Percentiles rank a stretch among this genome's conserved stretches.
These are phyloP conservation scores for Solanum virginianum DNA, from an alignment of 257 asterid genomes.

Conservation along the genomic window DNA sequence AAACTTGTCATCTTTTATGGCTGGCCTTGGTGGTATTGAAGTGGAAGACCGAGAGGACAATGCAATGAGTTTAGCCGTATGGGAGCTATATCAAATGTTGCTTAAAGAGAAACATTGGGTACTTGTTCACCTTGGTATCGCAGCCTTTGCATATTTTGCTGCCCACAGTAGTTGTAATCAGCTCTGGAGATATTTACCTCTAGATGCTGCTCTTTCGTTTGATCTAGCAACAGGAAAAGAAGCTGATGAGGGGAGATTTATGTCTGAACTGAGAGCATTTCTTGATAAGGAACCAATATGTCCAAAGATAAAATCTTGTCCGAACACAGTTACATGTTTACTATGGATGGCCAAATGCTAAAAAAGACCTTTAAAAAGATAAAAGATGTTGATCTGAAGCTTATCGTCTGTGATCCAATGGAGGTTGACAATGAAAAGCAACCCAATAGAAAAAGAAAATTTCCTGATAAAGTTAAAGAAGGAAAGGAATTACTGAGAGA, in stretches of 20 bases:
- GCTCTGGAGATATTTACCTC: slow-evolving; percentile 87
- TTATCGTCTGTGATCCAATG: slow-evolving; percentile 35
- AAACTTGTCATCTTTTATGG: slow-evolving; percentile 69
- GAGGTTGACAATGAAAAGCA: slow-evolving; percentile 47
- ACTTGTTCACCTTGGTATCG: slow-evolving; percentile 54
- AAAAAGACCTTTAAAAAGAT: slow-evolving; percentile 18
- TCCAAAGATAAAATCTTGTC: slow-evolving; percentile 13
- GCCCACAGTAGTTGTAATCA: slow-evolving; percentile 60
- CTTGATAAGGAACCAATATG: slow-evolving; percentile 72
- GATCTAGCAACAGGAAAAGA: slow-evolving; percentile 60
- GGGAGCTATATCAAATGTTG: slow-evolving; percentile 75
- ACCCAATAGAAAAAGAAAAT: slow-evolving; percentile 58
- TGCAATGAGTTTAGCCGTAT: slow-evolving; percentile 47
- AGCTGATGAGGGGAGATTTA: slow-evolving; percentile 67
- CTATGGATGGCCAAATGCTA: slow-evolving; percentile 46
- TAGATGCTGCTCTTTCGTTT: slow-evolving; percentile 79
- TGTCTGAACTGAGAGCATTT: slow-evolving; percentile 67
- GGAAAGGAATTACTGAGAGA: slow-evolving; percentile 74
- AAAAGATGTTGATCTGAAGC: slow-evolving; percentile 8
- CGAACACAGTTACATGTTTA: slow-evolving; percentile 31
- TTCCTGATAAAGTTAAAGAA: slow-evolving; percentile 59
- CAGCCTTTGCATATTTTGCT: slow-evolving; percentile 82
- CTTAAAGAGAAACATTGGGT: slow-evolving; percentile 93
- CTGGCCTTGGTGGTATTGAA: slow-evolving; percentile 63
- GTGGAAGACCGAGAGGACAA: slow-evolving; percentile 43